Conservation (phyloP, 2,329 filamentous ascomycete species). For the Arthrobotrys musiformis region DNA sequence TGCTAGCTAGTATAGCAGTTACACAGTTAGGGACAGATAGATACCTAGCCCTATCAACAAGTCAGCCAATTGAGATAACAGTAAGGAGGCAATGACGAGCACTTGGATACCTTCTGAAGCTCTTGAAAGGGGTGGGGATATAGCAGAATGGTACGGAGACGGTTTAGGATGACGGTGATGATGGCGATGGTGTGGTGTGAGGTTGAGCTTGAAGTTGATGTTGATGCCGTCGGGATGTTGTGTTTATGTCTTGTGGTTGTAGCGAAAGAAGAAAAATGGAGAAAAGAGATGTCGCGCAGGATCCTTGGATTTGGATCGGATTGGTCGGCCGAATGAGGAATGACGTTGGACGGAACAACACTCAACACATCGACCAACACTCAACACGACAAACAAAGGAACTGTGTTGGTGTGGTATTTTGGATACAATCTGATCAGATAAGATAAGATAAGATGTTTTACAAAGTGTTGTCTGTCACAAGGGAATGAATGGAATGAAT, state of each 20-base stretch:
- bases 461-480: neutral
- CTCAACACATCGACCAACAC: neutral
- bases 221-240: neutral
- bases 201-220: neutral
- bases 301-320: neutral
- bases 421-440: neutral
- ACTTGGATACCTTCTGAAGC: neutral
- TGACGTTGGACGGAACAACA: neutral
- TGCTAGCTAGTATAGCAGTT: neutral
- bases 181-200: neutral
- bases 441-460: neutral
- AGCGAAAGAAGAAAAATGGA: neutral
- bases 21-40: neutral
- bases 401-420: neutral
- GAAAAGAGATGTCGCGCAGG: neutral
- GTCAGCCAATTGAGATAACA: neutral
- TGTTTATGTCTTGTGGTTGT: conserved; percentile 9
- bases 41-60: neutral
- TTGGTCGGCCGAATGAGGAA: neutral
- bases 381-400: neutral
- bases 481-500: no score
- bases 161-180: neutral
- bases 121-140: neutral
- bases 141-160: neutral
- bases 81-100: neutral